Conservation (phyloP, 768 basidiomycete genomes). For the Pleurotus platypus region DNA sequence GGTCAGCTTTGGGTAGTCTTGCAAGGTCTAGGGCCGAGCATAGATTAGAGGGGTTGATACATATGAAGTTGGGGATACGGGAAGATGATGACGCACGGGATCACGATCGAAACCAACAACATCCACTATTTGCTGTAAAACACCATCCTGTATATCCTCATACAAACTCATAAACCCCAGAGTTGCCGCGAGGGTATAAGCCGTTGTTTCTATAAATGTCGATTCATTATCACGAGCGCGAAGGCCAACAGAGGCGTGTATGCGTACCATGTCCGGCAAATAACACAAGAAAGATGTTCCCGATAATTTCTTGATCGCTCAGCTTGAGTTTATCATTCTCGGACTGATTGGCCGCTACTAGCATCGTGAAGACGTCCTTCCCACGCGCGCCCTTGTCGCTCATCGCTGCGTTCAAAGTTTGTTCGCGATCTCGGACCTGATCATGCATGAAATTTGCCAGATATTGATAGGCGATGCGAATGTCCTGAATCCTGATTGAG, state of each 20-base stretch:
- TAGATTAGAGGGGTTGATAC: neutral
- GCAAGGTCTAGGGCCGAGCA: constrained; percentile 23
- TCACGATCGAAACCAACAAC: constrained; percentile 32
- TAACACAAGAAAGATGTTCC: constrained; percentile 48
- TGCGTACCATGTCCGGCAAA: constrained; percentile 55
- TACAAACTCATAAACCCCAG: constrained; percentile 42
- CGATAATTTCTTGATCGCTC: constrained; percentile 41
- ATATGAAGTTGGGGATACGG: too few species aligned
- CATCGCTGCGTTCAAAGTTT: constrained; percentile 15
- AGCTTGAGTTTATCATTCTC: constrained; percentile 37
- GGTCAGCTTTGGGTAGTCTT: constrained; percentile 36
- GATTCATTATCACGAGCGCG: neutral
- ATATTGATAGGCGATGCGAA: constrained; percentile 24
- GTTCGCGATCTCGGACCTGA: constrained; percentile 30
- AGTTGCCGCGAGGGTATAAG: constrained; percentile 43
- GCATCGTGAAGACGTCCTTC: constrained; percentile 36
- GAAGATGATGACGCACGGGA: constrained; percentile 21
- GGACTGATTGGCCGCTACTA: constrained; percentile 41
- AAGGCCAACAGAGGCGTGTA: neutral
- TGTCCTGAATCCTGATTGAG: constrained; percentile 18
- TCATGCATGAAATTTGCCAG: constrained; percentile 33
- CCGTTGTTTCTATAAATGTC: constrained; percentile 40
- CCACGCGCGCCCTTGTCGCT: constrained; percentile 6
- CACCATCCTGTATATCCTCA: constrained; percentile 44
- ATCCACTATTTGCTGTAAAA: constrained; percentile 37